phyloP scores from a whole-genome alignment of 139 green algal genomes.

The Chlamydomonas eustigma region DNA sequence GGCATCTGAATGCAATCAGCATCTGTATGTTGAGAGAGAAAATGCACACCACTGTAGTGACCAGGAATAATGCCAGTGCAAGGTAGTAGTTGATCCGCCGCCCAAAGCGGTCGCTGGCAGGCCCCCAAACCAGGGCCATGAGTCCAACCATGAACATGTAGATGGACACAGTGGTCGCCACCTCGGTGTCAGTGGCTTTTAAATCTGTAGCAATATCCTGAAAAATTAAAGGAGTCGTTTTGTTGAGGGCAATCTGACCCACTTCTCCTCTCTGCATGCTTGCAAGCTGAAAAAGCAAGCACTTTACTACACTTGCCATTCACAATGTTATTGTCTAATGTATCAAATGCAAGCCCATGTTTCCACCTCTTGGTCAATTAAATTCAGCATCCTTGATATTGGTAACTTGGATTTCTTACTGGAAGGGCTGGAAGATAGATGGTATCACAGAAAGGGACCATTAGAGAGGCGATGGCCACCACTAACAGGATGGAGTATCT shows the following conservation, averaged over 20 bases:
- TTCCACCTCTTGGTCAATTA: too few species aligned
- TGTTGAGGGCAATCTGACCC: too few species aligned
- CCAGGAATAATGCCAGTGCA: background rate
- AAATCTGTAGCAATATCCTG: too few species aligned
- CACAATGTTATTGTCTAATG: too few species aligned
- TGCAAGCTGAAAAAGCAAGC: too few species aligned
- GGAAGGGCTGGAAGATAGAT: slow-evolving; percentile 6
- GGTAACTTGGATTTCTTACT: too few species aligned
- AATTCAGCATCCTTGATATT: too few species aligned
- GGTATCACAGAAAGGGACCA: slow-evolving; percentile 2
- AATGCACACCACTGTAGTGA: background rate
- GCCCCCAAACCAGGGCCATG: slow-evolving; percentile 15
- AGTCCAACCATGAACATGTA: slow-evolving; percentile 11
- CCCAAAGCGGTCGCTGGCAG: slow-evolving; percentile 6
- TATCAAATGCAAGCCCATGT: too few species aligned
- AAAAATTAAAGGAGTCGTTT: too few species aligned
- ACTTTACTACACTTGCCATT: too few species aligned
- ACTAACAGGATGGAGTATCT: background rate
- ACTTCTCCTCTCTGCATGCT: too few species aligned
- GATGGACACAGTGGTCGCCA: background rate
- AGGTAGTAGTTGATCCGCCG: background rate
- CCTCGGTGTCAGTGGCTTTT: background rate
- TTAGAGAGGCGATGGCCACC: background rate
- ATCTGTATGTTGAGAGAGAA: background rate
- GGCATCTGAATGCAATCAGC: slow-evolving; percentile 8